Evolutionary conservation across 768 basidiomycete species (phyloP).

Genomic region (Neoboletus subvelutipes): DNA sequence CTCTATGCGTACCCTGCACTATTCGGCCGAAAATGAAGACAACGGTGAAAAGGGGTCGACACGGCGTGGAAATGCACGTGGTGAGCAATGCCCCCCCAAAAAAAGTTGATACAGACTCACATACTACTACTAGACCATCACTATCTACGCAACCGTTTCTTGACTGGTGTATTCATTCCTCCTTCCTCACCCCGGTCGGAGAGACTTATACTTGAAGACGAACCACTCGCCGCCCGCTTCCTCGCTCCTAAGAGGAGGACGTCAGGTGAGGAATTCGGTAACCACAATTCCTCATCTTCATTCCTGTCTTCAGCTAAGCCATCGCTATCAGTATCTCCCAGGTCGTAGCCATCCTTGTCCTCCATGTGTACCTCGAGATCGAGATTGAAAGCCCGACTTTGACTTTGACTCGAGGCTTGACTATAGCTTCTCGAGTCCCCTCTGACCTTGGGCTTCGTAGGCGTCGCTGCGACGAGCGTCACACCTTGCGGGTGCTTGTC

Average conservation of each 20-base stretch:
- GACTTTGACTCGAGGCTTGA: constrained; percentile 8
- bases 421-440: constrained; percentile 6
- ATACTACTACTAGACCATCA: not conserved
- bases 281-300: constrained; percentile 41
- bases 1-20: not conserved
- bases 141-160: constrained; percentile 25
- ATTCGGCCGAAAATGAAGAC: not conserved
- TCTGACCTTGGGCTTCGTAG: constrained; percentile 38
- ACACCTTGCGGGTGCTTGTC: constrained; percentile 14
- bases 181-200: constrained; percentile 18
- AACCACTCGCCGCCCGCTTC: constrained; percentile 28
- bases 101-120: not conserved
- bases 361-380: constrained; percentile 1
- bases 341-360: not conserved
- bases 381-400: constrained; percentile 5
- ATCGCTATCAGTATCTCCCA: constrained; percentile 7
- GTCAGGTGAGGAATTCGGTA: constrained; percentile 44
- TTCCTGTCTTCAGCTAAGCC: constrained; percentile 7
- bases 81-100: not conserved
- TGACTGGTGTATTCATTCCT: constrained; percentile 23
- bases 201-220: constrained; percentile 25
- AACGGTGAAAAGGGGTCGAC: not conserved
- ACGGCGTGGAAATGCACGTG: not conserved
- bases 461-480: constrained; percentile 56
- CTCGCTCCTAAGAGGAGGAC: constrained; percentile 33